Conservation (phyloP, 345 rosid species). For the Gossypium herbaceum region DNA sequence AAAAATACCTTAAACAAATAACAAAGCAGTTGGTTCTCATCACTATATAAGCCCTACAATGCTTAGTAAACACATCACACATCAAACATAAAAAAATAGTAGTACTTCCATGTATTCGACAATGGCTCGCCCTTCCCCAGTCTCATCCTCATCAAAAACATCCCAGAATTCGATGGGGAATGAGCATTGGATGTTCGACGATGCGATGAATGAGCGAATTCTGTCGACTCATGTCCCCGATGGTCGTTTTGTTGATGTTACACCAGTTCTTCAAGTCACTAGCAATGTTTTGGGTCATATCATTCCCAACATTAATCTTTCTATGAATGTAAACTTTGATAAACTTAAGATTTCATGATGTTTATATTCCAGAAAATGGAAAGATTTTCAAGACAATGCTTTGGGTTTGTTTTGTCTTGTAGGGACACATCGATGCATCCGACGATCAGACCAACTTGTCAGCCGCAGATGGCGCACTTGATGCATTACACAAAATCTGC, state of each 20-base stretch:
- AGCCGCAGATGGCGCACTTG: slow-evolving; percentile 26
- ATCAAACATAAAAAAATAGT: too few species aligned
- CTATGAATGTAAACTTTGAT: slow-evolving; percentile 22
- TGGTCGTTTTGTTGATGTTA: slow-evolving; percentile 35
- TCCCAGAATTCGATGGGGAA: slow-evolving; percentile 14
- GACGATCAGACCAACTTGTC: slow-evolving; percentile 19
- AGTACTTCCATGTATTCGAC: too few species aligned
- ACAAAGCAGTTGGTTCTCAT: too few species aligned
- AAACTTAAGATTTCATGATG: not conserved
- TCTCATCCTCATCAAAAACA: not conserved
- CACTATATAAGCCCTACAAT: too few species aligned
- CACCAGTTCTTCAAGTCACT: slow-evolving; percentile 30
- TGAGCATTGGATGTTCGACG: slow-evolving; percentile 32
- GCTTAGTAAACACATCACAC: too few species aligned
- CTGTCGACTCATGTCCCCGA: slow-evolving; percentile 44
- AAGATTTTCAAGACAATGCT: not conserved
- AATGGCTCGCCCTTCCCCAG: too few species aligned
- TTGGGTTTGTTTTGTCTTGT: not conserved
- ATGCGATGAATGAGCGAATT: slow-evolving; percentile 35
- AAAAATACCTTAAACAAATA: too few species aligned
- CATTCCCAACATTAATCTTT: slow-evolving; percentile 30
- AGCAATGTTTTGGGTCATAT: slow-evolving; percentile 32
- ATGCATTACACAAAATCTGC: slow-evolving; percentile 16
- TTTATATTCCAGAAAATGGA: too few species aligned
- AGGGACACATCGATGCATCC: slow-evolving; percentile 16